Percentiles rank a stretch among this genome's conserved stretches.
These are phyloP conservation scores for Turnera subulata DNA, from an alignment of 345 rosid genomes.

Conservation along the genomic window DNA sequence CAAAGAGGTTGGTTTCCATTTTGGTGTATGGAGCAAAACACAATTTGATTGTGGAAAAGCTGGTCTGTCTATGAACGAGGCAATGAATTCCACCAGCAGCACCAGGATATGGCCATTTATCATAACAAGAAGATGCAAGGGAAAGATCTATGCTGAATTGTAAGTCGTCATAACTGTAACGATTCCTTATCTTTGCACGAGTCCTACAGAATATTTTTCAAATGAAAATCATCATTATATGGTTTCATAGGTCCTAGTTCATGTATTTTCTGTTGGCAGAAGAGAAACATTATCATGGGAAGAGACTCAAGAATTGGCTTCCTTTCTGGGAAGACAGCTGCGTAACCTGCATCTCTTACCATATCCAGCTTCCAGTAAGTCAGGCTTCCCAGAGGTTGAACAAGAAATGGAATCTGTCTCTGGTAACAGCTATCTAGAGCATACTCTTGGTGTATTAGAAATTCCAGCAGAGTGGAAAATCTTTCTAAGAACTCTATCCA, in stretches of 20 bases:
- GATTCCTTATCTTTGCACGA: constrained; percentile 9
- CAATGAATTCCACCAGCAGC: constrained; percentile 32
- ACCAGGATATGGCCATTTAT: constrained; percentile 73
- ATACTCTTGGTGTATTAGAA: constrained; percentile 26
- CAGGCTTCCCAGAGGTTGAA: constrained; percentile 30
- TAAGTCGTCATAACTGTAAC: constrained; percentile 36
- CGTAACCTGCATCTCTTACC: constrained; percentile 71
- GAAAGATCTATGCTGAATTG: constrained; percentile 82
- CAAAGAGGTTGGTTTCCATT: constrained; percentile 50
- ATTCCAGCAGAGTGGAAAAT: constrained; percentile 69
- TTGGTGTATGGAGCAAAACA: constrained; percentile 79
- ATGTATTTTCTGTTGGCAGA: constrained; percentile 41
- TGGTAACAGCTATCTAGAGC: constrained; percentile 24
- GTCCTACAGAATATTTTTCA: constrained; percentile 1
- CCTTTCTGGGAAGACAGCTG: constrained; percentile 79
- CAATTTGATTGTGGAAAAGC: constrained; percentile 50
- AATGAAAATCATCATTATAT: constrained; percentile 11
- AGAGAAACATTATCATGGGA: constrained; percentile 62
- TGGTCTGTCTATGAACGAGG: constrained; percentile 35
- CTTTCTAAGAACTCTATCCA: constrained; percentile 42
- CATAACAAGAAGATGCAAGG: constrained; percentile 83
- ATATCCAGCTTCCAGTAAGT: constrained; percentile 47
- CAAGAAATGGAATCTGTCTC: constrained; percentile 16
- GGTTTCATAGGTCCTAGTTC: not conserved
- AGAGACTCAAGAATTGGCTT: constrained; percentile 57